Conservation (phyloP, 345 rosid genomes). For the Anacardium occidentale region DNA sequence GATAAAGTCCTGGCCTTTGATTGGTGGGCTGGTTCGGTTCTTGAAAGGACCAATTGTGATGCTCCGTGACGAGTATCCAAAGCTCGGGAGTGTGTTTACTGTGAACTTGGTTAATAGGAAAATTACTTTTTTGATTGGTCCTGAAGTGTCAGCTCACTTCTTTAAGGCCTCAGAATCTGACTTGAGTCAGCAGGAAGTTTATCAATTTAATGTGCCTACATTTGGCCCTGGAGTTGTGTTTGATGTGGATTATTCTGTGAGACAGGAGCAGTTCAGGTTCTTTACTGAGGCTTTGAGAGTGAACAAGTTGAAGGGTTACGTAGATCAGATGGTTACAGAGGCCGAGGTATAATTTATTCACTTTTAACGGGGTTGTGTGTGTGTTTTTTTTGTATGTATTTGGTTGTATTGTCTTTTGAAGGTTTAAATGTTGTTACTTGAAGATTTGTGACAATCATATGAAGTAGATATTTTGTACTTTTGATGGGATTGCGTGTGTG, state of each 20-base stretch:
- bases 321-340: constrained; percentile 94
- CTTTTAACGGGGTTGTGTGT: background rate
- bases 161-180: constrained; percentile 89
- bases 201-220: constrained; percentile 93
- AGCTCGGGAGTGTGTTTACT: constrained; percentile 90
- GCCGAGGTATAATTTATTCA: constrained; percentile 53
- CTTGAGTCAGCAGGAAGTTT: constrained; percentile 95
- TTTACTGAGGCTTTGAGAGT: constrained; percentile 87
- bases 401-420: too few relatives aligned
- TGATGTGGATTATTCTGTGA: constrained; percentile 79
- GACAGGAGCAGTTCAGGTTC: constrained; percentile 97
- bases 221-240: constrained; percentile 98
- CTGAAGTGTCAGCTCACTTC: constrained; percentile 95
- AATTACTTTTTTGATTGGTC: constrained; percentile 90
- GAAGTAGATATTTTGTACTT: background rate
- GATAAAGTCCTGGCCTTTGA: constrained; percentile 54
- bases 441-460: too few relatives aligned
- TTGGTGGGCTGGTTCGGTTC: constrained; percentile 75
- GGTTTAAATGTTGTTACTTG: too few relatives aligned
- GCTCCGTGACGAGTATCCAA: constrained; percentile 84
- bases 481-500: background rate
- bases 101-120: constrained; percentile 65
- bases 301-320: constrained; percentile 84
- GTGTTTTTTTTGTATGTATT: background rate
- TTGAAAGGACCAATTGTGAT: constrained; percentile 76